phyloP scores from a whole-genome alignment of 768 basidiomycete genomes.

The Mycena pura region DNA sequence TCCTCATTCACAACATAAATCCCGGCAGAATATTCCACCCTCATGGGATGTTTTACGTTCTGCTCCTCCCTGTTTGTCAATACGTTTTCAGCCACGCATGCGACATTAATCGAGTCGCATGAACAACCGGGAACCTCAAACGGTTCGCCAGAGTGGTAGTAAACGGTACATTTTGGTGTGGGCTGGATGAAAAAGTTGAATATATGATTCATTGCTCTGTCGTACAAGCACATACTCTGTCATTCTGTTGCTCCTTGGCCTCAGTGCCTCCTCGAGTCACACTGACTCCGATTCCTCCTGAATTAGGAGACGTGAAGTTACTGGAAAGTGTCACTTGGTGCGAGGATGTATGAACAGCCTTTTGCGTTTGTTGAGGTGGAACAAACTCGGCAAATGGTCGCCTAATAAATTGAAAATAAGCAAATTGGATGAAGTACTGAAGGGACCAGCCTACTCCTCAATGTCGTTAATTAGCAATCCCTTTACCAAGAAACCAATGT shows the following conservation, averaged over 20 bases:
- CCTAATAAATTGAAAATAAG: neutral
- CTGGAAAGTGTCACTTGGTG: too few relatives aligned
- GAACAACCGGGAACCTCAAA: neutral
- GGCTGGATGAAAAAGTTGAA: neutral
- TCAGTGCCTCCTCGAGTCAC: too few relatives aligned
- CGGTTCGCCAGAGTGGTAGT: neutral
- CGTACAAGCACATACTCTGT: neutral
- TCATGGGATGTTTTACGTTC: neutral
- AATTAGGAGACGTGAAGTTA: too few relatives aligned
- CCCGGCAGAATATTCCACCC: neutral
- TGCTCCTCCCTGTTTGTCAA: neutral
- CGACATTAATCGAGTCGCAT: neutral
- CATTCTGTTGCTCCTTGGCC: slow-evolving; percentile 1
- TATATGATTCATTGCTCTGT: neutral
- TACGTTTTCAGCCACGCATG: neutral
- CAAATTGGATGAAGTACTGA: too few relatives aligned
- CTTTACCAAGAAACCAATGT: neutral
- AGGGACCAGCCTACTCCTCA: neutral
- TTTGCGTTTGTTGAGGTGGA: neutral
- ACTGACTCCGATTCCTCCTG: neutral
- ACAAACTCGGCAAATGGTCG: too few relatives aligned
- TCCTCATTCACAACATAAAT: neutral
- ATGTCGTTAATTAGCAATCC: neutral
- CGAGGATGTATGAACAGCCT: neutral
- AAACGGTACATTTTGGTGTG: neutral